A percentile compares a stretch with the other conserved stretches of the same genome.
Evolutionary conservation across 192 early-diverging fungal genomes (phyloP).

Genomic region (Gaertneriomyces sp.): DNA sequence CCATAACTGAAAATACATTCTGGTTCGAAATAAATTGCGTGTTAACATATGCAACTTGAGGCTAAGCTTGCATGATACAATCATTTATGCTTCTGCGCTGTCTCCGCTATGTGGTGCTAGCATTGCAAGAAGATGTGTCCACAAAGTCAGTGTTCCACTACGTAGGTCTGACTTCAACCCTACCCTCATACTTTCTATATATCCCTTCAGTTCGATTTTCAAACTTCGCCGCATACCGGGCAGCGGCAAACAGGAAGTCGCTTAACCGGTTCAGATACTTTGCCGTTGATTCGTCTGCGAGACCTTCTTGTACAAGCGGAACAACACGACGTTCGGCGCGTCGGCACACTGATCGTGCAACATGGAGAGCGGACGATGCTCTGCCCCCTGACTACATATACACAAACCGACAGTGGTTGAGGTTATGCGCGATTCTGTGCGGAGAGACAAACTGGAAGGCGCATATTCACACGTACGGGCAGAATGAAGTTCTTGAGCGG

Average conservation of each 20-base stretch:
- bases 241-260: slow-evolving; percentile 89
- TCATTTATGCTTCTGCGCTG: too few species aligned
- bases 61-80: too few species aligned
- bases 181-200: slow-evolving; percentile 52
- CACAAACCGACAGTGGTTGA: neutral
- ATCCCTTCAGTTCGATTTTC: slow-evolving; percentile 70
- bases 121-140: too few species aligned
- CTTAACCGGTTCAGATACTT: slow-evolving; percentile 80
- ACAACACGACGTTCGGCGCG: slow-evolving; percentile 80
- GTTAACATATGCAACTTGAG: too few species aligned
- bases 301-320: slow-evolving; percentile 57
- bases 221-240: slow-evolving; percentile 70
- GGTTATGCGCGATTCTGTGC: too few species aligned
- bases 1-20: too few species aligned
- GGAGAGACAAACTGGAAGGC: neutral
- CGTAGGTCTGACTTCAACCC: too few species aligned
- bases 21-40: too few species aligned
- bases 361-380: slow-evolving; percentile 75
- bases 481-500: slow-evolving; percentile 80
- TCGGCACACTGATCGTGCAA: slow-evolving; percentile 79
- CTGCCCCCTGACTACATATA: slow-evolving; percentile 73
- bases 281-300: slow-evolving; percentile 56
- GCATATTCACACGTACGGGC: slow-evolving; percentile 52
- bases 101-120: too few species aligned
- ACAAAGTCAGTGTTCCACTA: too few species aligned